Evolutionary conservation across 2,329 filamentous ascomycete genomes (phyloP), one percentile per base, ranked within the genome.

Genomic region (Fusarium transvaalense): DNA sequence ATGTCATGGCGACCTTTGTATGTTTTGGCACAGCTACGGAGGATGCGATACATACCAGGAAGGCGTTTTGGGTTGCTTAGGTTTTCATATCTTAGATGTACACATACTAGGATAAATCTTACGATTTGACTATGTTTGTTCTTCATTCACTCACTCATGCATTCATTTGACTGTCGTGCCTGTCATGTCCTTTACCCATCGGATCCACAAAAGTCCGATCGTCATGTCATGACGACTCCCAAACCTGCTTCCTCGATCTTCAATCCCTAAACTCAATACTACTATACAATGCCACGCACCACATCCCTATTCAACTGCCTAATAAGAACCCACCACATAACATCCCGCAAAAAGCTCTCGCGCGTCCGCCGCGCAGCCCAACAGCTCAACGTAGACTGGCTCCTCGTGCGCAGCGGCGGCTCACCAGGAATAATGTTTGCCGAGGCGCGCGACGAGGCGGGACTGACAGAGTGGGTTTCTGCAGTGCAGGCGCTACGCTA

Each of bases 301-400:
- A 35, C 64, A 2, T 42, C 58, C 6, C 48, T 75, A 15, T 75
- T 75, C 47, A 72, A 68, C n/a, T 68, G 64, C 29, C 81, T 94
- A 45, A 92, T 94, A 63, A 87, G 91, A 53, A 94, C 92, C 0
- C 92, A 94, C 71, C 92, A 94, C 77, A 93, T 94, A 74, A 94
- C 91, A 6, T 93, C 90, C 0, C 89, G 91, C 68, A 93, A 93
- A 76, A 94, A 94, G 75, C 79, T 85, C 1, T 79, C 81, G 10
- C 79, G 79, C 57, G 83, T 94, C 23, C 87, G 83, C 51, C 90
- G 91, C 76, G 85, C 87, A 5, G 88, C 90, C 9, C 83, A 86
- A 32, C 82, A 85, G 46, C 82, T 86, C 68, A 80, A 88, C 57
- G 85, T 89, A 51, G 90, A 86, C 68, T 73, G 65, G 57, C 87